phyloP scores from a whole-genome alignment of 2,329 filamentous ascomycete genomes.

The Pestalotiopsis sp. region DNA sequence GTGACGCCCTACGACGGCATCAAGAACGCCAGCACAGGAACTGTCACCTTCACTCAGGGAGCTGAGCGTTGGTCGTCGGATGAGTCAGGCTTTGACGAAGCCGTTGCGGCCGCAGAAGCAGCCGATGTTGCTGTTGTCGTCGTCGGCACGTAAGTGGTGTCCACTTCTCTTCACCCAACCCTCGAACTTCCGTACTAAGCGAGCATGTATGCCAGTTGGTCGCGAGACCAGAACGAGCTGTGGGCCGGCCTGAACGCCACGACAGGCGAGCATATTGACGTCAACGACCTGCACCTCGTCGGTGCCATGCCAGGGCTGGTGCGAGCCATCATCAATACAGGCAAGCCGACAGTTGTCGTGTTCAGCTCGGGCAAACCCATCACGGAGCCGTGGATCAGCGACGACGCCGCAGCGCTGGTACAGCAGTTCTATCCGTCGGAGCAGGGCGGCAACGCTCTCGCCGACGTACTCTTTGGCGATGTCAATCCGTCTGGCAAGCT shows the following conservation, averaged over 20 bases:
- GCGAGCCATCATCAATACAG: conserved; percentile 67
- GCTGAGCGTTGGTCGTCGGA: conserved; percentile 75
- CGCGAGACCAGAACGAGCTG: conserved; percentile 71
- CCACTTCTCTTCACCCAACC: not conserved
- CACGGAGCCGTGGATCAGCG: conserved; percentile 73
- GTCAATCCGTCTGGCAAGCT: conserved; percentile 69
- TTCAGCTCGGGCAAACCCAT: conserved; percentile 73
- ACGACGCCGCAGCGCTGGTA: conserved; percentile 64
- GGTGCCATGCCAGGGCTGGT: conserved; percentile 71
- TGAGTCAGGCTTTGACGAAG: conserved; percentile 67
- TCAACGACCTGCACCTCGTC: conserved; percentile 64
- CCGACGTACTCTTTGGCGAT: conserved; percentile 66
- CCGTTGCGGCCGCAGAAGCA: conserved; percentile 64
- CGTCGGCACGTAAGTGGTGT: conserved; percentile 58
- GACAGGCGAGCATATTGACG: conserved; percentile 74
- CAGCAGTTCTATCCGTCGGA: conserved; percentile 78
- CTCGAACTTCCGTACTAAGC: not conserved
- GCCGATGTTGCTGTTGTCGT: conserved; percentile 75
- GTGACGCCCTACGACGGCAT: conserved; percentile 74
- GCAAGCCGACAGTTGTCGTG: conserved; percentile 69
- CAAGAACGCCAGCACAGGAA: conserved; percentile 59
- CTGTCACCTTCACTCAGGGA: conserved; percentile 68
- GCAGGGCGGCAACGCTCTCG: conserved; percentile 67
- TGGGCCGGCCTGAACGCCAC: conserved; percentile 74
- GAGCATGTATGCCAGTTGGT: conserved; percentile 48